Evolutionary conservation across 1,284 basidiomycete genomes (phyloP), one percentile per base, ranked within the genome.

Genomic region (Boletellus deceptivus): DNA sequence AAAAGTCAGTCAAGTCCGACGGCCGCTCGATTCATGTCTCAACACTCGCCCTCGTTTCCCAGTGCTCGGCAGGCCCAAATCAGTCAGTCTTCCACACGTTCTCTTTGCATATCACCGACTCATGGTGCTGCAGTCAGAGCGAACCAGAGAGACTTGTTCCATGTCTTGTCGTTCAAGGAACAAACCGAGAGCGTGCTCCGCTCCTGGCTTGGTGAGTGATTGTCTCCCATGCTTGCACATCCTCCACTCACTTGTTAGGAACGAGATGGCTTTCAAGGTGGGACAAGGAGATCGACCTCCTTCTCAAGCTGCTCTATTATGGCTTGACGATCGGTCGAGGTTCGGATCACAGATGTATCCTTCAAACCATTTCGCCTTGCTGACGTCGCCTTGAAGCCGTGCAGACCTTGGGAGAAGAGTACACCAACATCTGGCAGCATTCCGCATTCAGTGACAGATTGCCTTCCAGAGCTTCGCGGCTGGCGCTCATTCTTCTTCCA

Each of bases 371-470:
- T 43, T 14, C n/a, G n/a, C 46, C 5, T 43, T 16, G 39, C 50
- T 57, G 53, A 52, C 40, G 39, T 17, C 22, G 14, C 34, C 29
- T 18, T 40, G 29, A 60, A 88, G 92, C 86, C 3, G 78, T 76
- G 3, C 91, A 93, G 68, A 93, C 90, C 3, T 75, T 95, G 0
- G 92, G 92, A 14, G 92, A 96, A 69, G 92, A 96, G 65, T 96
- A 96, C 63, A 93, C 91, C 1, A 89, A 91, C 61, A 86, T 91
- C 29, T 87, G 91, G 80, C 82, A 86, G 48, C 81, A 83, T 50
- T 82, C 84, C 13, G 63, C 70, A 16, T 69, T 63, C 39, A 65
- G 65, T 11, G 56, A 63, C 11, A 62, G 67, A 14, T 62, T 70
- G 33, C 83, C 80, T 13, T 71, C 79, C 17, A 64, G 55, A 33